Evolutionary conservation across 305 asterid genomes (phyloP).

Genomic region (Fraxinus xanthoxyloides): DNA sequence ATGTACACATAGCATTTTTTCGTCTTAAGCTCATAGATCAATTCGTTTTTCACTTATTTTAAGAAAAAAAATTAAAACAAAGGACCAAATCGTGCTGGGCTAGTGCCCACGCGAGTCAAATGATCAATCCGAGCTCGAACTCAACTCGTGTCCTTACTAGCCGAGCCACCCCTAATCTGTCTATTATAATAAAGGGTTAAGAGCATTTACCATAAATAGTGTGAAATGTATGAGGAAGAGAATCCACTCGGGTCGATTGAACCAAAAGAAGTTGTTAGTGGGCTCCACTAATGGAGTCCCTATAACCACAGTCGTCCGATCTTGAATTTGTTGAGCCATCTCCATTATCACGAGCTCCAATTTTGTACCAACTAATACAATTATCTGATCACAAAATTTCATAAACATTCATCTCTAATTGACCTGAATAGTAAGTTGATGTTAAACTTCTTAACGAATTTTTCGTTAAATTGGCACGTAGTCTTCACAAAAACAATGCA

Average conservation of each 20-base stretch:
- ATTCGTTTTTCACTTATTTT: too few species aligned
- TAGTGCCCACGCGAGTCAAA: background rate
- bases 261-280: conserved; percentile 63
- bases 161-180: background rate
- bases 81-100: background rate
- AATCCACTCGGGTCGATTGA: conserved; percentile 55
- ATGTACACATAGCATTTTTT: too few species aligned
- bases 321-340: conserved; percentile 68
- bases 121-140: too few species aligned
- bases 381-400: conserved; percentile 29
- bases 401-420: background rate
- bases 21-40: background rate
- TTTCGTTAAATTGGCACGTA: background rate
- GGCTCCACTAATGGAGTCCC: conserved; percentile 72
- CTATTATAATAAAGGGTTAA: background rate
- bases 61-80: too few species aligned
- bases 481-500: background rate
- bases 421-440: background rate
- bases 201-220: conserved; percentile 48
- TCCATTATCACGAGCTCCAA: conserved; percentile 63
- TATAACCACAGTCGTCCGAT: conserved; percentile 44
- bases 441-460: background rate
- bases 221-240: conserved; percentile 71
- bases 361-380: conserved; percentile 50
- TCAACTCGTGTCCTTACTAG: too few species aligned